Base-by-base conservation (phyloP, 2,329 filamentous ascomycete genomes). In the Tolypocladium paradoxum region DNA sequence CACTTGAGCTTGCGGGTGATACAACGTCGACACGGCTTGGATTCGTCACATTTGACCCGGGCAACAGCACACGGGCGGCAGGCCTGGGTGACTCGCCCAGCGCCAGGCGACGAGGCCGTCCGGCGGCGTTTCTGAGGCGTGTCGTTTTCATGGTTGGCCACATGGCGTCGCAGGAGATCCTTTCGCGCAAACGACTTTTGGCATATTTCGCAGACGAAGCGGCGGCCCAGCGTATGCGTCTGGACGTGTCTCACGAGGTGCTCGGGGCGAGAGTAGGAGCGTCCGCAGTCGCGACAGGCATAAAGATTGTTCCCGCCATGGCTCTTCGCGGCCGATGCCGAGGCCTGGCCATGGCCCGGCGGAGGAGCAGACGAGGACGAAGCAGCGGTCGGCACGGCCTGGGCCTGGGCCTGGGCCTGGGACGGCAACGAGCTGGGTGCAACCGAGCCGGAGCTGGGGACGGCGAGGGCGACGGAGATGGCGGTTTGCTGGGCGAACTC, bases 21-120 rank as follows among this genome's bases (percentile, higher is more conserved):
- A 57, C 77, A 80, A 33, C 77, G 71, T 20, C 72, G 71, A 60
- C 77, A 81, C 34, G 77, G 77, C 63, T 81, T 80, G 24, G 68
- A 61, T 53, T 81, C 77, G 55, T 79, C 76, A 55, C 77, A 81
- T 58, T 79, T 80, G 46, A 81, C 75, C 22, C 77, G 69, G 12
- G 77, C 76, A 20, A 70, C 62, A 4, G 77, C 76, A 56, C 77
- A 81, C 11, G 74, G 66, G 27, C 72, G 71, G 57, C 77, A 81
- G 16, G 77, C 77, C 57, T 79, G 76, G 11, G 73, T 75, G 12
- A 81, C 77, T 14, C 77, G 74, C 22, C 74, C 72, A 2, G 73
- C 68, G 18, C 68, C 72, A 3, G 73, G 72, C 1, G 73, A 73
- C 1, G 73, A 63, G 45, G 70, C 70, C 50, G 72, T 71, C 14